Conservation (phyloP, 495 filamentous ascomycete genomes). For the Xylaria sp. region DNA sequence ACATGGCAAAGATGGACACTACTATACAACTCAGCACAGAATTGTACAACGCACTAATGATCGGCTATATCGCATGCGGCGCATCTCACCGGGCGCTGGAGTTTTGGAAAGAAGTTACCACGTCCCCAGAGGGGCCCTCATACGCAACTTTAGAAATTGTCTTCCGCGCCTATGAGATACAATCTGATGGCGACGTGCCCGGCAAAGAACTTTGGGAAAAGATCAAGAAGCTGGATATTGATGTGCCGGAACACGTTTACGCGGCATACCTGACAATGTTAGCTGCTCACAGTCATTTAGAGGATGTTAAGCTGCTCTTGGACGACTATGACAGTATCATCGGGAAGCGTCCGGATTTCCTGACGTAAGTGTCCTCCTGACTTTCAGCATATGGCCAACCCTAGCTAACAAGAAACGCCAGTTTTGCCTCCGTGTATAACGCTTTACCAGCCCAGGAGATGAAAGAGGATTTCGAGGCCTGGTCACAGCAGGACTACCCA, state of each 20-base stretch:
- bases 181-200: conserved; percentile 64
- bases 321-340: conserved; percentile 67
- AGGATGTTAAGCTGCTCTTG: conserved; percentile 68
- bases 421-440: conserved; percentile 77
- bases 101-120: conserved; percentile 82
- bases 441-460: conserved; percentile 63
- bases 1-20: conserved; percentile 90
- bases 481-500: conserved; percentile 72
- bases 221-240: conserved; percentile 75
- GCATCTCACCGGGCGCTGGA: conserved; percentile 68
- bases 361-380: conserved; percentile 67
- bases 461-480: conserved; percentile 73
- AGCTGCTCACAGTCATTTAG: conserved; percentile 70
- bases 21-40: conserved; percentile 76
- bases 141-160: conserved; percentile 78
- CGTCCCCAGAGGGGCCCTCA: conserved; percentile 80
- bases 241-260: conserved; percentile 73
- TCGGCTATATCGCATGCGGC: conserved; percentile 76
- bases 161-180: conserved; percentile 75
- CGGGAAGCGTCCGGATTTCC: conserved; percentile 67
- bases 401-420: conserved; percentile 41
- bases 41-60: conserved; percentile 83
- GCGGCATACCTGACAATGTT: conserved; percentile 76
- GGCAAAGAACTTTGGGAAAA: conserved; percentile 78
- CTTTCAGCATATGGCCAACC: conserved; percentile 10